These are phyloP conservation scores for Neonectria magnoliae DNA, from an alignment of 2,329 filamentous ascomycete species.

Conservation along the genomic window DNA sequence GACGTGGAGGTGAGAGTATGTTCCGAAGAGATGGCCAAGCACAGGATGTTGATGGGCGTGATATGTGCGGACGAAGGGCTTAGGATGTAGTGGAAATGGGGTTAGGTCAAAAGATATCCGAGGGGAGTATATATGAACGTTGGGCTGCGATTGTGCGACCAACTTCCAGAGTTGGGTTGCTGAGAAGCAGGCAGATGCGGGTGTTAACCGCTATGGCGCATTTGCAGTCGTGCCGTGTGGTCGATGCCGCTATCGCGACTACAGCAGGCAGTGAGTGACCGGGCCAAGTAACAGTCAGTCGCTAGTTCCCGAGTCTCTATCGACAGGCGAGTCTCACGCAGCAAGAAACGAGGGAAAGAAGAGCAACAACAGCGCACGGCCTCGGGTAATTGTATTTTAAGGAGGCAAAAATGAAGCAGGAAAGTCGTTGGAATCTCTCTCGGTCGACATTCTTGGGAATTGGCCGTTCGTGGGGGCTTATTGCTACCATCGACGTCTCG, in stretches of 20 bases:
- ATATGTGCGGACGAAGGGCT: not conserved
- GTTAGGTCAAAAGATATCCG: not conserved
- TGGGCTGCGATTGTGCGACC: slow-evolving; percentile 15
- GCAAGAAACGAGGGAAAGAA: slow-evolving; percentile 1
- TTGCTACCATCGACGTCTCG: slow-evolving; percentile 16
- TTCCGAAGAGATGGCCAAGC: not conserved
- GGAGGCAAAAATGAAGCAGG: slow-evolving; percentile 12
- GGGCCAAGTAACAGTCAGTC: not conserved
- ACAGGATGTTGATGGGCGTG: not conserved
- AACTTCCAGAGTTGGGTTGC: slow-evolving; percentile 2
- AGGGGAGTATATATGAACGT: not conserved
- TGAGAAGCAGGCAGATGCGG: not conserved
- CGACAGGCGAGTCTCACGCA: slow-evolving; percentile 5
- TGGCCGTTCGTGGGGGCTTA: slow-evolving; percentile 21
- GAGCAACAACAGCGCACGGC: not conserved
- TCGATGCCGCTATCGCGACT: not conserved
- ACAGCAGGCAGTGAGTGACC: not conserved
- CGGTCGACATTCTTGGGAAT: slow-evolving; percentile 42
- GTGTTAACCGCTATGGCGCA: not conserved
- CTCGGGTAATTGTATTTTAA: slow-evolving; percentile 11
- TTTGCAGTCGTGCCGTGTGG: not conserved
- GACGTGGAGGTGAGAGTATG: not conserved
- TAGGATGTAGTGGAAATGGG: not conserved
- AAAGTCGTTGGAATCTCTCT: slow-evolving; percentile 32
- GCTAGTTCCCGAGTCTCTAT: not conserved